Percentiles rank a stretch among this genome's conserved stretches.
Evolutionary conservation across 1,139 yeast genomes (phyloP).

Genomic region (Protomyces pachydermus): DNA sequence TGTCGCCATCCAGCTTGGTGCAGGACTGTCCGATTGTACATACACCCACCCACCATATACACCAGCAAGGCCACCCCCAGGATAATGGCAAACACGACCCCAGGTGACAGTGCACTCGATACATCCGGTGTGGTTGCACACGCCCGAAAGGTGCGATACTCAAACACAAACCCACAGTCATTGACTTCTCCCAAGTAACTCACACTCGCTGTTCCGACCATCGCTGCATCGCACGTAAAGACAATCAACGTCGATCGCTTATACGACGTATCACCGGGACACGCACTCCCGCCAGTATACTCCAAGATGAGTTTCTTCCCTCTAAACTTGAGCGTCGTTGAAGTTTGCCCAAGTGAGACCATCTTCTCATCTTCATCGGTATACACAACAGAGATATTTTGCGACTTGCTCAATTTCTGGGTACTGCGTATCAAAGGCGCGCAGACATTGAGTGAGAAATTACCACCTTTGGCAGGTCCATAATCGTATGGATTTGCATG

Average conservation of each 20-base stretch:
- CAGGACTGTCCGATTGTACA: constrained; percentile 24
- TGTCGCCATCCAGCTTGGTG: constrained; percentile 28
- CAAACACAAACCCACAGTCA: constrained; percentile 80
- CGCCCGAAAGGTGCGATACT: constrained; percentile 78
- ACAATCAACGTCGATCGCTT: constrained; percentile 63
- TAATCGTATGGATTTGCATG: constrained; percentile 65
- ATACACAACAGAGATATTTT: constrained; percentile 57
- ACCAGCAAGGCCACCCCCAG: constrained; percentile 20
- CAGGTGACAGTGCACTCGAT: constrained; percentile 20
- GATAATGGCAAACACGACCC: constrained; percentile 23
- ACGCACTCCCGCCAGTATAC: constrained; percentile 67
- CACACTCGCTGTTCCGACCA: constrained; percentile 54
- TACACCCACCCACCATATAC: constrained; percentile 28
- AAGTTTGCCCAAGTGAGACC: constrained; percentile 51
- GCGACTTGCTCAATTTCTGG: constrained; percentile 42
- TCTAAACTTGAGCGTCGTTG: constrained; percentile 57
- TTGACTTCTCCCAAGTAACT: constrained; percentile 66
- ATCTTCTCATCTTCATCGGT: constrained; percentile 49
- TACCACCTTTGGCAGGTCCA: constrained; percentile 44
- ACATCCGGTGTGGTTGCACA: constrained; percentile 49
- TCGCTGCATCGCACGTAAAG: constrained; percentile 74
- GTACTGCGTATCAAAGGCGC: constrained; percentile 45
- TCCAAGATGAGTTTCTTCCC: constrained; percentile 69
- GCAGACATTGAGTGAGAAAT: constrained; percentile 77
- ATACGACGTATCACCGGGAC: constrained; percentile 50